Evolutionary conservation across 1,139 yeast genomes (phyloP).

Genomic region (Saccharomycopsis hybrid): DNA sequence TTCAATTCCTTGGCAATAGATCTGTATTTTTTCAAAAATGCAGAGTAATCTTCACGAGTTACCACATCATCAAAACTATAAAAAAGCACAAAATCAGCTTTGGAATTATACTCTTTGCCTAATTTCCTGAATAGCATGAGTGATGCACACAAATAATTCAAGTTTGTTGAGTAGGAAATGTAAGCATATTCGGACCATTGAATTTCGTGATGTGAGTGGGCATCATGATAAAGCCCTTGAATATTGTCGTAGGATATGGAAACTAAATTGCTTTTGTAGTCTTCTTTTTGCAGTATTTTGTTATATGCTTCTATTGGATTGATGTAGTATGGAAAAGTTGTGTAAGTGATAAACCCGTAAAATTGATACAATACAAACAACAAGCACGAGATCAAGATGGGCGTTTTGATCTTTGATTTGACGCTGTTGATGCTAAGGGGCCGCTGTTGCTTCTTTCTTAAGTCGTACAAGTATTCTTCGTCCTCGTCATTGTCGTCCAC

Average conservation of each 20-base stretch:
- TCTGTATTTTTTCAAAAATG: constrained; percentile 6
- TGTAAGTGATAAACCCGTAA: constrained; percentile 4
- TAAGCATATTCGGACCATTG: constrained; percentile 37
- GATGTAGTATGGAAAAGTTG: constrained; percentile 7
- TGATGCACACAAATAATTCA: constrained; percentile 38
- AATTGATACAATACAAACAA: not conserved
- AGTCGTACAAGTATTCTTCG: constrained; percentile 12
- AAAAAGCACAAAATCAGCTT: constrained; percentile 37
- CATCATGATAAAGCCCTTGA: constrained; percentile 1
- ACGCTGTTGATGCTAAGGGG: not conserved
- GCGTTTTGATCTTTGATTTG: too few relatives aligned
- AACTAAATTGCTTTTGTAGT: not conserved
- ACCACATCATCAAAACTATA: constrained; percentile 17
- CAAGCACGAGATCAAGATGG: too few relatives aligned
- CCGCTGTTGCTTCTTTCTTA: constrained; percentile 6
- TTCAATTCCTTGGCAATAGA: constrained; percentile 25
- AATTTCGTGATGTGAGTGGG: not conserved
- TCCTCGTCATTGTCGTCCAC: constrained; percentile 15
- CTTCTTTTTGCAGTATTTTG: not conserved
- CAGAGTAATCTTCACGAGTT: constrained; percentile 6
- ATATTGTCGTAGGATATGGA: constrained; percentile 3
- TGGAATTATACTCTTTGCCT: constrained; percentile 28
- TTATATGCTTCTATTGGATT: not conserved
- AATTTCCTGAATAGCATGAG: constrained; percentile 36
- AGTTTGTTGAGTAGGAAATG: constrained; percentile 41